These are phyloP conservation scores for Glomus cerebriforme DNA, from an alignment of 192 early-diverging fungal genomes.

Conservation along the genomic window DNA sequence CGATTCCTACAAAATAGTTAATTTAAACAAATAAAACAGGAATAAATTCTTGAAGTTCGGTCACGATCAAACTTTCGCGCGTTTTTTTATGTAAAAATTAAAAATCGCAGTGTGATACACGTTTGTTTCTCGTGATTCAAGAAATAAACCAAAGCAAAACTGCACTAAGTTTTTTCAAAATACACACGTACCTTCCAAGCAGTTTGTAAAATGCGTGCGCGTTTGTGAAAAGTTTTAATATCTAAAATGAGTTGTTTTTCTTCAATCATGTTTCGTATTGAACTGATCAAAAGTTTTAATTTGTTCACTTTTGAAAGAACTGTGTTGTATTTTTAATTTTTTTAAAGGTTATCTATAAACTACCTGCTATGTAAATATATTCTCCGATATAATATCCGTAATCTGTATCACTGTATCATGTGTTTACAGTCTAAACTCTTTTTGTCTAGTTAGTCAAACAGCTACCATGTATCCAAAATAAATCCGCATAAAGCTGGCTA, in stretches of 20 bases:
- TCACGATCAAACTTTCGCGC: not conserved
- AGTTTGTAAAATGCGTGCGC: constrained; percentile 39
- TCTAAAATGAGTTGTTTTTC: constrained; percentile 33
- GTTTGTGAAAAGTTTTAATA: constrained; percentile 47
- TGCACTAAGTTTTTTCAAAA: not conserved
- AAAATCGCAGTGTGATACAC: not conserved
- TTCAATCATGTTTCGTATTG: not conserved
- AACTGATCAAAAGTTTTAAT: not conserved
- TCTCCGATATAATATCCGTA: no score
- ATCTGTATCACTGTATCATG: no score
- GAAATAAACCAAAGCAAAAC: not conserved
- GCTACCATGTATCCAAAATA: no score
- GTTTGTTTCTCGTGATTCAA: constrained; percentile 6
- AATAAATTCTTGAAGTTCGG: not conserved
- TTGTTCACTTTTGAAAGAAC: not conserved
- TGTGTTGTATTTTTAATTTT: not conserved
- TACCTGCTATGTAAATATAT: no score
- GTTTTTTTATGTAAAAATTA: not conserved
- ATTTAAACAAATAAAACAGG: not conserved
- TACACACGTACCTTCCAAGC: constrained; percentile 47
- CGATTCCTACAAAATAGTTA: not conserved
- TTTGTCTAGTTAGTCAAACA: not conserved
- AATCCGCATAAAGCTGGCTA: not conserved
- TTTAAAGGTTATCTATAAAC: not conserved
- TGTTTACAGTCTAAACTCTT: no score